Evolutionary conservation across 208 protist species (phyloP).

Genomic region (Acanthamoeba healyi): DNA sequence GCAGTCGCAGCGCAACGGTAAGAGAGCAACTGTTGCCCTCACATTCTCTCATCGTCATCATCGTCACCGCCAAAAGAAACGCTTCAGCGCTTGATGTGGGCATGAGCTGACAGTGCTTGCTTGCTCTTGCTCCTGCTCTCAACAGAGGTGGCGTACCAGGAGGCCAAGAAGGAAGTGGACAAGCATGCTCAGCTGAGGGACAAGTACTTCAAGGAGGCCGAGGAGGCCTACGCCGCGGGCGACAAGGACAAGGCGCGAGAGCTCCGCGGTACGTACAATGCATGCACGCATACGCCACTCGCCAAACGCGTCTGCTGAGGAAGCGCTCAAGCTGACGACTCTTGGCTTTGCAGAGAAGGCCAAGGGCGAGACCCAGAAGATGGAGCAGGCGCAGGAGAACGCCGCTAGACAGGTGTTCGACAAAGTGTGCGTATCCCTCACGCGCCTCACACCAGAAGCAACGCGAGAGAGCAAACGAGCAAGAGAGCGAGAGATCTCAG

Average conservation of each 20-base stretch:
- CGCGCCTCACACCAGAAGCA: not conserved
- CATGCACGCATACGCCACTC: no score
- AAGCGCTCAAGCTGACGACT: not conserved
- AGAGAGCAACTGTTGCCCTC: not conserved
- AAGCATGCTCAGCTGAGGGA: constrained; percentile 62
- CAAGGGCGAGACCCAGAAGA: constrained; percentile 36
- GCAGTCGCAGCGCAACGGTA: constrained; percentile 39
- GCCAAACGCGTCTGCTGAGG: not conserved
- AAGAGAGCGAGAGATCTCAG: not conserved
- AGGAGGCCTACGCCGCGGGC: constrained; percentile 38
- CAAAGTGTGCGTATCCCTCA: not conserved
- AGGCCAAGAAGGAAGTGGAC: constrained; percentile 59
- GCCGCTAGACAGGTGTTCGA: constrained; percentile 40
- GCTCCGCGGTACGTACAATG: not conserved
- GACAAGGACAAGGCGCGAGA: constrained; percentile 62
- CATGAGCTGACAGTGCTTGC: not conserved
- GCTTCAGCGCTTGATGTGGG: not conserved
- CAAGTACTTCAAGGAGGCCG: constrained; percentile 64
- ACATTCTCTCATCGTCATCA: no score
- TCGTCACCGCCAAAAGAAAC: no score
- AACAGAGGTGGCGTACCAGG: constrained; percentile 46
- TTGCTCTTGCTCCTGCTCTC: not conserved
- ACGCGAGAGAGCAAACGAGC: not conserved
- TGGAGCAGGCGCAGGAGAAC: constrained; percentile 44
- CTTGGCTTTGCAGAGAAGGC: constrained; percentile 5